A percentile compares a stretch with the other conserved stretches of the same genome.
Evolutionary conservation across 495 filamentous ascomycete species (phyloP).

Genomic region (Penicillium antarcticum): DNA sequence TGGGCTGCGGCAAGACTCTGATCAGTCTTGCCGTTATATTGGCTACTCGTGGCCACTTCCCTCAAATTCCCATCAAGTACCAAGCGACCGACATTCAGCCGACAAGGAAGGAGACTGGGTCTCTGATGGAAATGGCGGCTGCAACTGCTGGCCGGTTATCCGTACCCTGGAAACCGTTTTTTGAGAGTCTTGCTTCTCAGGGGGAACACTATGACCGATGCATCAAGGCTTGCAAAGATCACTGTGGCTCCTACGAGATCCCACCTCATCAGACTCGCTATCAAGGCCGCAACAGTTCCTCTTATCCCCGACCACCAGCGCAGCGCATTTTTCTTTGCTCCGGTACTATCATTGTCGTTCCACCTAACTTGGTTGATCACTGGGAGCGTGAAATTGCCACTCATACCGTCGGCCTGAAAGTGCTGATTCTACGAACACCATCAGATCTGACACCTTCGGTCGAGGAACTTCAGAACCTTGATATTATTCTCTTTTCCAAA

Average conservation of each 20-base stretch:
- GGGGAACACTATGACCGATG: slow-evolving; percentile 45
- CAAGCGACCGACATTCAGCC: slow-evolving; percentile 37
- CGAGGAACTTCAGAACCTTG: slow-evolving; percentile 61
- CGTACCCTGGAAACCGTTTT: slow-evolving; percentile 64
- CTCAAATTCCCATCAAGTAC: slow-evolving; percentile 62
- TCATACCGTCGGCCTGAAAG: slow-evolving; percentile 66
- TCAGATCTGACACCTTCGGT: slow-evolving; percentile 56
- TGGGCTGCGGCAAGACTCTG: slow-evolving; percentile 82
- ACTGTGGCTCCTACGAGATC: slow-evolving; percentile 53
- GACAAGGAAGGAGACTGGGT: slow-evolving; percentile 44
- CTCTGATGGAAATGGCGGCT: slow-evolving; percentile 69
- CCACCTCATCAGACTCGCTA: slow-evolving; percentile 44
- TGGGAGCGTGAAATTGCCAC: slow-evolving; percentile 60
- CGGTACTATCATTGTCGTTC: slow-evolving; percentile 57
- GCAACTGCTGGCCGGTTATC: slow-evolving; percentile 60
- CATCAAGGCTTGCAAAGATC: slow-evolving; percentile 50
- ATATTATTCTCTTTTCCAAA: slow-evolving; percentile 77
- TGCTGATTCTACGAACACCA: slow-evolving; percentile 53
- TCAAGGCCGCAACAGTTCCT: slow-evolving; percentile 41
- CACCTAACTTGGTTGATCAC: slow-evolving; percentile 51
- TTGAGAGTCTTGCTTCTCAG: slow-evolving; percentile 35
- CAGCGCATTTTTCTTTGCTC: slow-evolving; percentile 60
- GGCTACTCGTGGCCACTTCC: slow-evolving; percentile 69
- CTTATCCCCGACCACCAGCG: slow-evolving; percentile 32
- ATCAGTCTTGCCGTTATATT: slow-evolving; percentile 82